These are phyloP conservation scores for Dimargaris verticillata DNA, from an alignment of 192 early-diverging fungal species.

Conservation along the genomic window DNA sequence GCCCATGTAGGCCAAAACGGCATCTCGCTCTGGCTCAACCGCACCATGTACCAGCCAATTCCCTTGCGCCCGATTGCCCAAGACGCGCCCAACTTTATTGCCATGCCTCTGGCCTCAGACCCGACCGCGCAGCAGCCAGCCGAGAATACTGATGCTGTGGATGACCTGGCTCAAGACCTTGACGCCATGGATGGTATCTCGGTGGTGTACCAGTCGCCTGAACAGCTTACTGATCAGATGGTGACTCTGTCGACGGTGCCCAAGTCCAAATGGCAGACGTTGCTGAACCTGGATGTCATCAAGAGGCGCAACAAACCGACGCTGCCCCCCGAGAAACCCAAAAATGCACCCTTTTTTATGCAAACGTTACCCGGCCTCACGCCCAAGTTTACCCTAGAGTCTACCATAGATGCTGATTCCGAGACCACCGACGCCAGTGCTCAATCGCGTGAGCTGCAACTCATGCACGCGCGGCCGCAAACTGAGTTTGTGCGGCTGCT, in stretches of 20 bases:
- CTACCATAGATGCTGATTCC: constrained; percentile 18
- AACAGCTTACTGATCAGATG: constrained; percentile 41
- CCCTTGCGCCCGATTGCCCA: constrained; percentile 44
- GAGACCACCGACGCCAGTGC: constrained; percentile 16
- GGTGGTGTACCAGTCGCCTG: constrained; percentile 9
- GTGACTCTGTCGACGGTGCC: constrained; percentile 71
- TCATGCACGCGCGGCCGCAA: constrained; percentile 32
- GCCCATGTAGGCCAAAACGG: constrained; percentile 84
- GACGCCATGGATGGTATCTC: constrained; percentile 19
- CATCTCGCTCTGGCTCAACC: constrained; percentile 86
- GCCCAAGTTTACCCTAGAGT: constrained; percentile 42
- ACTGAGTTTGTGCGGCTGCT: constrained; percentile 45
- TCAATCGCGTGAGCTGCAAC: constrained; percentile 23
- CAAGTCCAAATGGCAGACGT: constrained; percentile 76
- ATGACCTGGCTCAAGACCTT: constrained; percentile 30
- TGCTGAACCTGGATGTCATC: constrained; percentile 77
- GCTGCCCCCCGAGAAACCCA: constrained; percentile 74
- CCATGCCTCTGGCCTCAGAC: constrained; percentile 36
- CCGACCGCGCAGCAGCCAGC: background rate
- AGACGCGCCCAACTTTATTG: constrained; percentile 31
- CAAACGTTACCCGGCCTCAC: constrained; percentile 26
- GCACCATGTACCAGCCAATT: constrained; percentile 57
- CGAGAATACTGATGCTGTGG: constrained; percentile 10
- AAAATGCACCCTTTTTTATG: constrained; percentile 89
- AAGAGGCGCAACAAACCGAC: constrained; percentile 86